Conservation (phyloP, 495 filamentous ascomycete species). For the Xylaria palmicola region DNA sequence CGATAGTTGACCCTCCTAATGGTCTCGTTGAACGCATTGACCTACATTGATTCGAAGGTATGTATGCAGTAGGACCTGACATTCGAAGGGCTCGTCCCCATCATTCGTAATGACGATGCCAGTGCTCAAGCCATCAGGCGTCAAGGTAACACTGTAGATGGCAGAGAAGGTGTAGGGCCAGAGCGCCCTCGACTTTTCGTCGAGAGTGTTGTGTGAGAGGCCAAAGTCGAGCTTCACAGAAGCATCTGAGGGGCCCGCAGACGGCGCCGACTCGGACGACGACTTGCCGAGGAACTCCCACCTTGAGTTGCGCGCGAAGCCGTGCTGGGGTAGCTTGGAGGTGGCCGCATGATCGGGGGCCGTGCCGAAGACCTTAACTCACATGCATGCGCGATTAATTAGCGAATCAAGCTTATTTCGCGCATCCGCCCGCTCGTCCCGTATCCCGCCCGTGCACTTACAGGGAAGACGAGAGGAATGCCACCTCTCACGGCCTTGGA, state of each 20-base stretch:
- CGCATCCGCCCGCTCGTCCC: neutral
- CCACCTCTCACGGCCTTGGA: slow-evolving; percentile 67
- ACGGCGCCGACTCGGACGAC: slow-evolving; percentile 51
- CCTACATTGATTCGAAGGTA: slow-evolving; percentile 80
- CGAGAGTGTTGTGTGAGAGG: slow-evolving; percentile 68
- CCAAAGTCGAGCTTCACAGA: slow-evolving; percentile 94
- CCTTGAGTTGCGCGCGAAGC: slow-evolving; percentile 85
- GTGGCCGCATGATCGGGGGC: slow-evolving; percentile 70
- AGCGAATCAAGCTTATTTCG: slow-evolving; percentile 2
- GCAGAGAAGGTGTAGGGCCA: slow-evolving; percentile 87
- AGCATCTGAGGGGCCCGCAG: slow-evolving; percentile 50
- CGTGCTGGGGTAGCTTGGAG: slow-evolving; percentile 81
- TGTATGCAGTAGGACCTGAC: slow-evolving; percentile 87
- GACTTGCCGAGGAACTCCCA: slow-evolving; percentile 77
- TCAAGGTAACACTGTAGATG: slow-evolving; percentile 88
- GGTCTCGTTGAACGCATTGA: slow-evolving; percentile 4
- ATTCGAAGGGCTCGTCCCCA: slow-evolving; percentile 77
- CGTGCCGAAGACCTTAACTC: slow-evolving; percentile 82
- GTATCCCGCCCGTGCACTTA: slow-evolving; percentile 42
- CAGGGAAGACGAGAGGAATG: slow-evolving; percentile 94
- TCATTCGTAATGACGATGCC: slow-evolving; percentile 85
- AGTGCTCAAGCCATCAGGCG: slow-evolving; percentile 70
- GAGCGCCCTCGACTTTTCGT: slow-evolving; percentile 57
- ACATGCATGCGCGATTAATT: neutral
- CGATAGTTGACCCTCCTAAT: neutral